phyloP scores from a whole-genome alignment of 2,329 filamentous ascomycete species.

The Pestalotiopsis sp. region DNA sequence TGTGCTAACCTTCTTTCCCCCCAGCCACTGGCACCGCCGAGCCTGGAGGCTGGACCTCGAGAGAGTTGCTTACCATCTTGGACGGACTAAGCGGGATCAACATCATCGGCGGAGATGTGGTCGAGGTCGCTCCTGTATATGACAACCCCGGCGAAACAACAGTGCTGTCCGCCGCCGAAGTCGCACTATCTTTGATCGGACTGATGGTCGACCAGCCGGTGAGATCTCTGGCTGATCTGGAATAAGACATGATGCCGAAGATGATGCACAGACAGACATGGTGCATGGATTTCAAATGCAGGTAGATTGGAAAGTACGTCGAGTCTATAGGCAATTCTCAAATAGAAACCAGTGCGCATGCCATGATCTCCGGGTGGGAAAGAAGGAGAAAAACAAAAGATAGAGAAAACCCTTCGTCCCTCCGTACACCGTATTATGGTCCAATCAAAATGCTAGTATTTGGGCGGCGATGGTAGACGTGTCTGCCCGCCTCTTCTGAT shows the following conservation, averaged over 20 bases:
- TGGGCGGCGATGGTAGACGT: not conserved
- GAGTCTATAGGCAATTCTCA: constrained; percentile 6
- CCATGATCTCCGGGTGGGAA: constrained; percentile 7
- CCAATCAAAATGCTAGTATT: constrained; percentile 12
- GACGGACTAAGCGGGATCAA: constrained; percentile 71
- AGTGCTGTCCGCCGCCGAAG: constrained; percentile 70
- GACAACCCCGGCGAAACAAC: constrained; percentile 74
- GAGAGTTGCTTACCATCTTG: constrained; percentile 74
- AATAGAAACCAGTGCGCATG: not conserved
- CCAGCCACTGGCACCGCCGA: constrained; percentile 74
- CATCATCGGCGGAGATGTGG: constrained; percentile 75
- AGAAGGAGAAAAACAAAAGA: constrained; percentile 9
- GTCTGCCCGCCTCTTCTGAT: constrained; percentile 11
- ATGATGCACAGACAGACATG: no score
- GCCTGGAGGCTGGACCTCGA: constrained; percentile 77
- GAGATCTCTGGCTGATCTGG: constrained; percentile 8
- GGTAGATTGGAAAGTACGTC: constrained; percentile 3
- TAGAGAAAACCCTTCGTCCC: constrained; percentile 13
- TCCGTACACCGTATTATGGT: constrained; percentile 24
- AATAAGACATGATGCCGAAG: not conserved
- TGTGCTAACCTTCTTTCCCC: not conserved
- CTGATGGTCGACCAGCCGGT: constrained; percentile 52
- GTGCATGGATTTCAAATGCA: constrained; percentile 6
- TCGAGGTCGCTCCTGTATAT: constrained; percentile 78
- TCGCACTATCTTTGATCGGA: constrained; percentile 72